Evolutionary conservation across 1,284 basidiomycete genomes (phyloP).

Genomic region (Moniliophthora roreri): DNA sequence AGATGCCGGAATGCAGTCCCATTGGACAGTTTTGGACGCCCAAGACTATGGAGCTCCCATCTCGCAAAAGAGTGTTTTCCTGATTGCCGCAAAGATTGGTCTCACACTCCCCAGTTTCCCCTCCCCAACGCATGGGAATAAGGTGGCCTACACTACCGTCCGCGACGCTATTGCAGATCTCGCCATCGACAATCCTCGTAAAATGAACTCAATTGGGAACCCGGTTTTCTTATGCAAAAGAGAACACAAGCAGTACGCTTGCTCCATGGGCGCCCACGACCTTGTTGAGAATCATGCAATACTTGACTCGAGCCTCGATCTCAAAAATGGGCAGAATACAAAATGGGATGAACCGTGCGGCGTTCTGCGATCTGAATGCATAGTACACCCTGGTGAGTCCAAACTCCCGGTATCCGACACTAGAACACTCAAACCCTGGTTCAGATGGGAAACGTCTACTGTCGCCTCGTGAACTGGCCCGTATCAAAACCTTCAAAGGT

Average conservation of each 20-base stretch:
- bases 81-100: not conserved
- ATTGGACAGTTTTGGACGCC: not conserved
- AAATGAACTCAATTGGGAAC: not conserved
- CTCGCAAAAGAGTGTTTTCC: not conserved
- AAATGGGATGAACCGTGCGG: not conserved
- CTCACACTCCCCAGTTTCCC: not conserved
- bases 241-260: not conserved
- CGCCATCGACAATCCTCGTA: not conserved
- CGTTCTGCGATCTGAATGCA: not conserved
- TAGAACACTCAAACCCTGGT: too few species aligned
- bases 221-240: not conserved
- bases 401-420: not conserved
- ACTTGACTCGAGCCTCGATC: not conserved
- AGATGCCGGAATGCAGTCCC: not conserved
- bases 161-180: conserved; percentile 1
- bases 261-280: not conserved
- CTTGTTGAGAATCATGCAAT: conserved; percentile 1
- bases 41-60: not conserved
- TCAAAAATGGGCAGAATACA: not conserved
- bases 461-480: not conserved
- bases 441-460: not conserved
- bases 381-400: not conserved
- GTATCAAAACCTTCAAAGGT: not conserved
- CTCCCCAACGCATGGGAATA: not conserved
- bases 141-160: not conserved